Evolutionary conservation across 2,329 filamentous ascomycete genomes (phyloP).

Genomic region (Ceratocystis variospora): DNA sequence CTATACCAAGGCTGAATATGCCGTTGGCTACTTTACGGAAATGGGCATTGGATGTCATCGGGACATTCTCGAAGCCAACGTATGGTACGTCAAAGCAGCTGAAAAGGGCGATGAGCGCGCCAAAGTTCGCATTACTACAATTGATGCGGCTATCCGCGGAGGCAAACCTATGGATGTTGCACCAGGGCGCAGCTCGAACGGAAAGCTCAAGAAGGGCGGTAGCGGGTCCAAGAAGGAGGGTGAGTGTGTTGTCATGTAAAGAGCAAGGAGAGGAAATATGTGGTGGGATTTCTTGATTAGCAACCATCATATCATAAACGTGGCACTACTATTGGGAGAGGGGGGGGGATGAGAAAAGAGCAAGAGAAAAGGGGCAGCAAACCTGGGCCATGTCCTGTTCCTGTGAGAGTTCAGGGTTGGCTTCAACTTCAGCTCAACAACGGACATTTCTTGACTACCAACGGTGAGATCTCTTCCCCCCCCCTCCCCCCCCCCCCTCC

Average conservation of each 20-base stretch:
- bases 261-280: background rate
- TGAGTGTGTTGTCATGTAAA: slow-evolving; percentile 46
- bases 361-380: no score
- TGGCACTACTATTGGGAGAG: no score
- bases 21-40: slow-evolving; percentile 92
- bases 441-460: background rate
- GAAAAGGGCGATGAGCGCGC: slow-evolving; percentile 84
- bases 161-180: slow-evolving; percentile 43
- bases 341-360: no score
- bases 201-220: slow-evolving; percentile 39
- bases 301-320: no score
- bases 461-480: background rate
- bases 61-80: slow-evolving; percentile 91
- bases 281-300: background rate
- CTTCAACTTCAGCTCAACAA: no score
- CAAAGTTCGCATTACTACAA: slow-evolving; percentile 72
- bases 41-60: slow-evolving; percentile 94
- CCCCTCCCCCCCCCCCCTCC: no score
- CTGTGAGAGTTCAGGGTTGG: no score
- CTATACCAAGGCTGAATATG: slow-evolving; percentile 69
- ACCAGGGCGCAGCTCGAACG: slow-evolving; percentile 31
- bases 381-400: no score
- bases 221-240: slow-evolving; percentile 21
- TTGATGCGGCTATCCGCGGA: slow-evolving; percentile 62
- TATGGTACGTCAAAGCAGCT: slow-evolving; percentile 95